phyloP scores from a whole-genome alignment of 2,329 filamentous ascomycete species.

The Endoconidiophora polonica region DNA sequence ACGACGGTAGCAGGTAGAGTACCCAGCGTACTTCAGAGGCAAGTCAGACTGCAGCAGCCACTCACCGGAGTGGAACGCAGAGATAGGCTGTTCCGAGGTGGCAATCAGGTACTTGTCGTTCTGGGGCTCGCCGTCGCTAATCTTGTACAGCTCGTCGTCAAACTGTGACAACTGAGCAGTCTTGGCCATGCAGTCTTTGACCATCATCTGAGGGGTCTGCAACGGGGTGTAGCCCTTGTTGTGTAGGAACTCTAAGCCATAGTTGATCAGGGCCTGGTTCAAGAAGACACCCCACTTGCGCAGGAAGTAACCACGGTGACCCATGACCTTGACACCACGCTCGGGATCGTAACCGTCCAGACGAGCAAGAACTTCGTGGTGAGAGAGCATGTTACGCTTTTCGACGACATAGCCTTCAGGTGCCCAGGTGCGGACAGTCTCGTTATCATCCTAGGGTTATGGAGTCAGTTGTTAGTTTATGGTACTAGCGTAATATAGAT shows the following conservation, averaged over 20 bases:
- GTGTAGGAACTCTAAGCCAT: slow-evolving; percentile 77
- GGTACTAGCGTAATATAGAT: neutral
- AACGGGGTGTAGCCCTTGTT: slow-evolving; percentile 66
- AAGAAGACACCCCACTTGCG: slow-evolving; percentile 79
- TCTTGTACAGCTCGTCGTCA: slow-evolving; percentile 96
- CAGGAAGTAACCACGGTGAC: slow-evolving; percentile 86
- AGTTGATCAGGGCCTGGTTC: slow-evolving; percentile 82
- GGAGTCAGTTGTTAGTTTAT: slow-evolving; percentile 4
- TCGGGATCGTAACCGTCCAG: slow-evolving; percentile 87
- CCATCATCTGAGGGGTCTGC: slow-evolving; percentile 86
- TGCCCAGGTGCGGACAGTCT: slow-evolving; percentile 58
- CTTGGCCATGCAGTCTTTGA: slow-evolving; percentile 91
- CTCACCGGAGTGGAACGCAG: slow-evolving; percentile 80
- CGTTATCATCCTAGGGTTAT: slow-evolving; percentile 53
- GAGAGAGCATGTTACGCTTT: slow-evolving; percentile 66
- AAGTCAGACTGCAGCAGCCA: slow-evolving; percentile 76
- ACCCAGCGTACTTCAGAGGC: slow-evolving; percentile 83
- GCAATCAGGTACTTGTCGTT: slow-evolving; percentile 70
- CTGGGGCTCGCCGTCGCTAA: slow-evolving; percentile 69
- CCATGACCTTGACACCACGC: slow-evolving; percentile 82
- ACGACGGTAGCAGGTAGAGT: slow-evolving; percentile 88
- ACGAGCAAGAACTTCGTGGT: slow-evolving; percentile 82
- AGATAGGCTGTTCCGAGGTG: slow-evolving; percentile 89
- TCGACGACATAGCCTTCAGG: slow-evolving; percentile 58
- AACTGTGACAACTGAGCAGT: slow-evolving; percentile 95